Conservation (phyloP, 768 basidiomycete genomes). For the Trametes coccinea region DNA sequence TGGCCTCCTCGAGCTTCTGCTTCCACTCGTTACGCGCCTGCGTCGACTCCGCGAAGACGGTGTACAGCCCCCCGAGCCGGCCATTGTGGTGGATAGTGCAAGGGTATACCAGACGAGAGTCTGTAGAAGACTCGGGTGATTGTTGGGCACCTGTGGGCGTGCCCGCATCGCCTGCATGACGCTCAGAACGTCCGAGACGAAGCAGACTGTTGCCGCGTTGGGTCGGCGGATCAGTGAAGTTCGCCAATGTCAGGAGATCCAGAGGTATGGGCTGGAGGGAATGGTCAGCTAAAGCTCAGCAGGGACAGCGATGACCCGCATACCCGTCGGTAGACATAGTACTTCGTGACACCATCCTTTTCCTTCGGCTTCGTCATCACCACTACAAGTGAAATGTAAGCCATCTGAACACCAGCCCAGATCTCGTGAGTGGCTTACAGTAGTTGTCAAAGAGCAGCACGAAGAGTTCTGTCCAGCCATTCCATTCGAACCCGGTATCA, state of each 20-base stretch:
- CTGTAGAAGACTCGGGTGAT: slow-evolving; percentile 46
- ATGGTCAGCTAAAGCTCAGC: background rate
- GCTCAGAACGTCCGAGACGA: slow-evolving; percentile 50
- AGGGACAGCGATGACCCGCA: background rate
- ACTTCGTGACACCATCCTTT: slow-evolving; percentile 72
- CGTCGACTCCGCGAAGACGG: slow-evolving; percentile 81
- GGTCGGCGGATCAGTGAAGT: slow-evolving; percentile 77
- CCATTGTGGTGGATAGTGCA: slow-evolving; percentile 90
- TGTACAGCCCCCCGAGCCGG: slow-evolving; percentile 81
- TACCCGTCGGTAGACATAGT: slow-evolving; percentile 79
- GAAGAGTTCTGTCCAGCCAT: slow-evolving; percentile 86
- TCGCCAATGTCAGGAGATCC: slow-evolving; percentile 83
- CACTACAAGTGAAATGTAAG: slow-evolving; percentile 46
- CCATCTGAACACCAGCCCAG: slow-evolving; percentile 14
- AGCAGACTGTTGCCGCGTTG: slow-evolving; percentile 75
- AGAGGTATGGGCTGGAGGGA: slow-evolving; percentile 80
- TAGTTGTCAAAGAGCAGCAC: slow-evolving; percentile 96
- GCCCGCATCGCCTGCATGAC: slow-evolving; percentile 30
- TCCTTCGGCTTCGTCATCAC: slow-evolving; percentile 87
- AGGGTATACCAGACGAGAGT: slow-evolving; percentile 81
- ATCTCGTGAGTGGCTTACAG: slow-evolving; percentile 47
- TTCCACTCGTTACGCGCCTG: slow-evolving; percentile 86
- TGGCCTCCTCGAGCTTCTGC: slow-evolving; percentile 83
- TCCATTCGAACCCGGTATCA: slow-evolving; percentile 86
- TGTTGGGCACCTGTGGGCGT: slow-evolving; percentile 31